phyloP scores from a whole-genome alignment of 305 asterid genomes.

The Plantago rigida region DNA sequence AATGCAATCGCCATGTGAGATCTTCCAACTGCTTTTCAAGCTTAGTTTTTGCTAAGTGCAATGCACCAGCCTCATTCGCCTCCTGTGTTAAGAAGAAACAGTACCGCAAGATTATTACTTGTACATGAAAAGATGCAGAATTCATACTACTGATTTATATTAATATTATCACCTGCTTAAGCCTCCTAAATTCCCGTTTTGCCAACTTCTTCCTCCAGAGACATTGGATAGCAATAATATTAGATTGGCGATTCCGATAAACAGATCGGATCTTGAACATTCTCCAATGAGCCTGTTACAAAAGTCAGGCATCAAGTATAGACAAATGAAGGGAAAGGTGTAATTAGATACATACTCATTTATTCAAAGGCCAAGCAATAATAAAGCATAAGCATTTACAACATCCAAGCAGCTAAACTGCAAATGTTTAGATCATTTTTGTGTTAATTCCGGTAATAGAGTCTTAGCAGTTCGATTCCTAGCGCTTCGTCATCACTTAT shows the following conservation, averaged over 20 bases:
- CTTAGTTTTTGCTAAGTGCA: conserved; percentile 83
- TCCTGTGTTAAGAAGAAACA: conserved; percentile 41
- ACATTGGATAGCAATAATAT: conserved; percentile 79
- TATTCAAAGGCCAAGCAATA: not conserved
- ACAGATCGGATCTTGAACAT: conserved; percentile 65
- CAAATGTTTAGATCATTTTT: conserved; percentile 8
- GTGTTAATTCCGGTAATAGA: not conserved
- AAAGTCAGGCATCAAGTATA: conserved; percentile 23
- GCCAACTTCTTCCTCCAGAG: conserved; percentile 92
- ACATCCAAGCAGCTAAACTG: not conserved
- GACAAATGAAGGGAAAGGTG: not conserved
- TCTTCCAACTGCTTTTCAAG: conserved; percentile 96
- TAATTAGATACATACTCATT: not conserved
- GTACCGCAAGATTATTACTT: not conserved
- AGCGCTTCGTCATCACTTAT: not conserved
- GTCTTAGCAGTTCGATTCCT: conserved; percentile 1
- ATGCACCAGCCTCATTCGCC: conserved; percentile 93
- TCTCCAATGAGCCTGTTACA: conserved; percentile 74
- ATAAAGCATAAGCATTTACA: conserved; percentile 2
- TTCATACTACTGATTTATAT: too few species aligned
- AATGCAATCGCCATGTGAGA: conserved; percentile 87
- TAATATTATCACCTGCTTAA: conserved; percentile 56
- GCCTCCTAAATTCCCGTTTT: conserved; percentile 70
- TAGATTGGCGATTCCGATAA: conserved; percentile 63
- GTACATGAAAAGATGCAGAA: conserved; percentile 14